Evolutionary conservation across 176 grass and related monocot genomes (phyloP).

Genomic region (Bothriochloa decipiens): DNA sequence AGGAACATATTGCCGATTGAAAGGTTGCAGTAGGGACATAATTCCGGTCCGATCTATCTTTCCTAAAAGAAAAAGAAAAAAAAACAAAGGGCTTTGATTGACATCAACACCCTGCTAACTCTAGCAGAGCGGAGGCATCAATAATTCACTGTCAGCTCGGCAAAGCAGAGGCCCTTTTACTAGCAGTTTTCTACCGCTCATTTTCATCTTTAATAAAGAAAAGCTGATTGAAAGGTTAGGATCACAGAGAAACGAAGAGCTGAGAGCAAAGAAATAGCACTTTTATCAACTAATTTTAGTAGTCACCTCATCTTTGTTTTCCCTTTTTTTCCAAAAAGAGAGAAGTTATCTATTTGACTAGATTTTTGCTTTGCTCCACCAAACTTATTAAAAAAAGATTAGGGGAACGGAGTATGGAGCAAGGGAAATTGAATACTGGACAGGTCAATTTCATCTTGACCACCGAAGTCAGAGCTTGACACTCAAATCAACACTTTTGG

Average conservation of each 20-base stretch:
- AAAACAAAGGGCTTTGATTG: conserved; percentile 16
- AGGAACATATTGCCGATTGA: not conserved
- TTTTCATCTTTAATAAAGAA: not conserved
- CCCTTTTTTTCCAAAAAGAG: not conserved
- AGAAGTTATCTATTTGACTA: not conserved
- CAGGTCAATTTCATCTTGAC: conserved; percentile 46
- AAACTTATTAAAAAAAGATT: not conserved
- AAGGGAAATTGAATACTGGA: conserved; percentile 22
- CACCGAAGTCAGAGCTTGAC: conserved; percentile 43
- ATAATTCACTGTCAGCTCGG: conserved; percentile 27
- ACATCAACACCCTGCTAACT: conserved; percentile 1
- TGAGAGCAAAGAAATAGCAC: not conserved
- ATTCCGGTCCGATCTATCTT: not conserved
- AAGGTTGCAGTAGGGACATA: not conserved
- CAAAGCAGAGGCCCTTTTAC: conserved; percentile 46
- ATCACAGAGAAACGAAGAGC: not conserved
- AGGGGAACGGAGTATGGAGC: not conserved
- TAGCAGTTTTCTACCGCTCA: conserved; percentile 23
- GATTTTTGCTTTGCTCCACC: not conserved
- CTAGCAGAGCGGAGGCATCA: conserved; percentile 11
- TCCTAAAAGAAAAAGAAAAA: not conserved
- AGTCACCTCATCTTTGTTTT: not conserved
- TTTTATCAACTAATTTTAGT: not conserved
- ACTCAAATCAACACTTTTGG: conserved; percentile 36
- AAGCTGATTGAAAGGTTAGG: conserved; percentile 7